Evolutionary conservation across 1,284 basidiomycete genomes (phyloP).

Genomic region (Amylostereum areolatum): DNA sequence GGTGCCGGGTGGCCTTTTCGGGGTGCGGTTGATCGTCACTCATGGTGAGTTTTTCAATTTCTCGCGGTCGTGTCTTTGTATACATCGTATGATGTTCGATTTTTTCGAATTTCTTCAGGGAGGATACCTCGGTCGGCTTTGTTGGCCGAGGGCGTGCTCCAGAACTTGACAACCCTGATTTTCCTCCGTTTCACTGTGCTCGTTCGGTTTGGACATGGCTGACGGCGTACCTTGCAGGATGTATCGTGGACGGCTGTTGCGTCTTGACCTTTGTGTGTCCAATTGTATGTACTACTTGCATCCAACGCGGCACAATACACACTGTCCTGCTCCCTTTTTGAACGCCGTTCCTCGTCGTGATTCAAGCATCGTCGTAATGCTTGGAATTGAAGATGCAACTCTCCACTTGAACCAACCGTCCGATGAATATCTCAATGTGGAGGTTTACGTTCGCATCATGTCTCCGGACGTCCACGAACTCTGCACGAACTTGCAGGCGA

Average conservation of each 20-base stretch:
- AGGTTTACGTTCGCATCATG: no score
- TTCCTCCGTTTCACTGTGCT: conserved; percentile 2
- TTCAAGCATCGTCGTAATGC: background rate
- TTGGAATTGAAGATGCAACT: no score
- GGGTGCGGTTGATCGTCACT: no score
- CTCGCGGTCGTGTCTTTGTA: conserved; percentile 1
- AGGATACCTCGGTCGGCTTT: conserved; percentile 48
- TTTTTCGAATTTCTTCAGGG: conserved; percentile 84
- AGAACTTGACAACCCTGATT: conserved; percentile 69
- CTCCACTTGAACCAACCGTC: no score
- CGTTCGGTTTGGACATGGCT: background rate
- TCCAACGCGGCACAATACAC: background rate
- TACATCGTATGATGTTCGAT: conserved; percentile 41
- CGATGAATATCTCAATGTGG: no score
- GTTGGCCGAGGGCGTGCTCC: conserved; percentile 56
- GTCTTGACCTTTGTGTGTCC: background rate
- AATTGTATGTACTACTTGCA: background rate
- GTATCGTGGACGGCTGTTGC: background rate
- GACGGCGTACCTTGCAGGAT: background rate
- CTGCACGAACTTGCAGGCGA: no score
- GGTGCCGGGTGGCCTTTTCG: no score
- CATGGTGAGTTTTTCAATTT: background rate
- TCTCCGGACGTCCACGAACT: no score
- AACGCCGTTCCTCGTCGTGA: background rate
- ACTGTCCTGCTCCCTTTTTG: background rate